Evolutionary conservation across 2,329 filamentous ascomycete species (phyloP).

Genomic region (Escovopsis sp.): DNA sequence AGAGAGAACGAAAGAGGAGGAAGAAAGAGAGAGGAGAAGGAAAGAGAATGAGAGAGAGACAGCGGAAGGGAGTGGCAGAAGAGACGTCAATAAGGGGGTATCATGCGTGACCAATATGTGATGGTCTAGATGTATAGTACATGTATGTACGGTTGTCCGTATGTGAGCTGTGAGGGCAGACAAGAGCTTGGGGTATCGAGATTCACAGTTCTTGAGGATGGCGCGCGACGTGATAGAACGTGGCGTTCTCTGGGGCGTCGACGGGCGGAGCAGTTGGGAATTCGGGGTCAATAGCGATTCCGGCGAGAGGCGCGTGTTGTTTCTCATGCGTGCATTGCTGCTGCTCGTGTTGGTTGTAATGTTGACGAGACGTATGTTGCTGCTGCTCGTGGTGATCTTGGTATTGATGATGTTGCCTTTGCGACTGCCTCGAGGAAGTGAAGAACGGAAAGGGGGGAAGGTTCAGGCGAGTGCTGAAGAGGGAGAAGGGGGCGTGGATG

Average conservation of each 20-base stretch:
- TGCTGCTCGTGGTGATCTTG: not conserved
- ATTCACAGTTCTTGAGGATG: too few relatives aligned
- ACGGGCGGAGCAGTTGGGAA: not conserved
- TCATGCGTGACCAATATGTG: too few relatives aligned
- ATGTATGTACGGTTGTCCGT: too few relatives aligned
- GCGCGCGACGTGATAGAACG: too few relatives aligned
- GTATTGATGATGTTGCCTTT: not conserved
- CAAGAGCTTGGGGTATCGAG: too few relatives aligned
- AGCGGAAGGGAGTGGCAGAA: conserved; percentile 9
- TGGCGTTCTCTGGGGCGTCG: not conserved
- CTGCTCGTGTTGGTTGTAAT: not conserved
- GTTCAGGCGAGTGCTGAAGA: conserved; percentile 18
- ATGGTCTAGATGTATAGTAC: too few relatives aligned
- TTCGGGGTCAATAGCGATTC: not conserved
- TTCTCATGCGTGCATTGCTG: not conserved
- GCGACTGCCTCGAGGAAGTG: conserved; percentile 8
- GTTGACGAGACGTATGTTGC: not conserved
- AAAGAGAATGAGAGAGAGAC: conserved; percentile 1
- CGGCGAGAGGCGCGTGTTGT: not conserved
- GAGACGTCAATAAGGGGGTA: too few relatives aligned
- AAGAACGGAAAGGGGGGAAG: conserved; percentile 12
- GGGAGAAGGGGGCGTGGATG: conserved; percentile 15
- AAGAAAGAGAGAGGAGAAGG: too few relatives aligned
- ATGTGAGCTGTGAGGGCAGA: too few relatives aligned
- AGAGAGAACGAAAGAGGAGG: too few relatives aligned